Conservation (phyloP, 2,329 filamentous ascomycete genomes). For the Knoxdaviesia capensis region DNA sequence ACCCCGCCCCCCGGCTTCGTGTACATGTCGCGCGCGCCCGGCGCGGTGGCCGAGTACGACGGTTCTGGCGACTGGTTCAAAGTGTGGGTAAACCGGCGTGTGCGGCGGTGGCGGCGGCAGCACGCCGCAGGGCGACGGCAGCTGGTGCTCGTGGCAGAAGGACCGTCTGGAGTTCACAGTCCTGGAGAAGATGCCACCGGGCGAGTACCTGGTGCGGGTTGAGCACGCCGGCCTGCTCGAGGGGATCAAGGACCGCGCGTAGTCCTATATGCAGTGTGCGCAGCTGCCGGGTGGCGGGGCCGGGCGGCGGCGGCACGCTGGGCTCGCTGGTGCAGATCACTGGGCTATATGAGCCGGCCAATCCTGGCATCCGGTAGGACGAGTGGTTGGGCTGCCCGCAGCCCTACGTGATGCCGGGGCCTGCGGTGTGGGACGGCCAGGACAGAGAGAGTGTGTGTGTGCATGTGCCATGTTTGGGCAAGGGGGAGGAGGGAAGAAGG, state of each 20-base stretch:
- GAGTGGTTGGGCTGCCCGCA: slow-evolving; percentile 4
- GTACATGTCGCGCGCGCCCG: slow-evolving; percentile 22
- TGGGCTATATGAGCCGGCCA: slow-evolving; percentile 11
- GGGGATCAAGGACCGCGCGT: slow-evolving; percentile 4
- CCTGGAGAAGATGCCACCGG: slow-evolving; percentile 17
- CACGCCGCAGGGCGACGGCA: slow-evolving; percentile 2
- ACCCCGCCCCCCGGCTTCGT: slow-evolving; percentile 20
- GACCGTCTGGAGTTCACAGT: slow-evolving; percentile 20
- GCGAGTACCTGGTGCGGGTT: slow-evolving; percentile 22
- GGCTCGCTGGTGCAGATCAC: slow-evolving; percentile 19
- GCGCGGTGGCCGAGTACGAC: slow-evolving; percentile 21
- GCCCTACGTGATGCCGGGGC: slow-evolving; percentile 5
- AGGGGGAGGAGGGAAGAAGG: too few species aligned
- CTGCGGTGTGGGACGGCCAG: slow-evolving; percentile 3
- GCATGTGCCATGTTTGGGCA: background rate
- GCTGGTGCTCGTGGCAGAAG: slow-evolving; percentile 16
- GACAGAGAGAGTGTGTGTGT: background rate
- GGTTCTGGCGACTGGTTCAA: slow-evolving; percentile 22
- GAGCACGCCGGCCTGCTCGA: slow-evolving; percentile 26
- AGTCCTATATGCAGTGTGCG: slow-evolving; percentile 22
- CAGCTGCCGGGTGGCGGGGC: slow-evolving; percentile 20
- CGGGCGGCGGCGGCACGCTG: slow-evolving; percentile 15
- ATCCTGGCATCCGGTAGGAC: slow-evolving; percentile 6
- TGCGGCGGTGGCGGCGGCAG: slow-evolving; percentile 10
- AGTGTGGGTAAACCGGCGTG: slow-evolving; percentile 14